Percentiles rank a stretch among this genome's conserved stretches.
Evolutionary conservation across 2,329 filamentous ascomycete genomes (phyloP).

Genomic region (Purpureocillium takamizusanense): DNA sequence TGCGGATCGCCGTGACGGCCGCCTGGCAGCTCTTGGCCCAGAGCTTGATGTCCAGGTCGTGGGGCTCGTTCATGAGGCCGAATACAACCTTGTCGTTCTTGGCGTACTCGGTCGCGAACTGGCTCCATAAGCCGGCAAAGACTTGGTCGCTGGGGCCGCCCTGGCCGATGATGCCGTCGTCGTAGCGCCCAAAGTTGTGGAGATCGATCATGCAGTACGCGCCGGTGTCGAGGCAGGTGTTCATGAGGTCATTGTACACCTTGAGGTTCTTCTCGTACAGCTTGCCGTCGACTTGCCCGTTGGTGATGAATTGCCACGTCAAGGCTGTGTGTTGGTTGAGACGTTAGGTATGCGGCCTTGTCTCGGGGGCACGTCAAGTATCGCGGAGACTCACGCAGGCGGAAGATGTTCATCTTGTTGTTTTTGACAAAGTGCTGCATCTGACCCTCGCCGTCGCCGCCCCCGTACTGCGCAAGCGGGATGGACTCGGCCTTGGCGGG

Average conservation of each 20-base stretch:
- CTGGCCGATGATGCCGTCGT: constrained; percentile 55
- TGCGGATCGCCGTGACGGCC: constrained; percentile 56
- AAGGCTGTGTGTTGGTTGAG: constrained; percentile 19
- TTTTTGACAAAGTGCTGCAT: constrained; percentile 48
- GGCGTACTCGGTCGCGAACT: constrained; percentile 50
- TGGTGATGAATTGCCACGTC: constrained; percentile 50
- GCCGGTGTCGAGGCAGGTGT: constrained; percentile 46
- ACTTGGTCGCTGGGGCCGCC: constrained; percentile 51
- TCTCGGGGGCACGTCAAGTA: background rate
- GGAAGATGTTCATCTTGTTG: constrained; percentile 44
- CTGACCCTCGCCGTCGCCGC: constrained; percentile 34
- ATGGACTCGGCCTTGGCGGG: constrained; percentile 24
- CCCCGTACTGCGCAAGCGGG: constrained; percentile 20
- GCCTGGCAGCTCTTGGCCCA: constrained; percentile 55
- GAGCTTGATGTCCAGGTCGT: constrained; percentile 43
- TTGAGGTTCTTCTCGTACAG: constrained; percentile 38
- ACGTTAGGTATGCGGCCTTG: background rate
- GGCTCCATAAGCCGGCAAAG: constrained; percentile 49
- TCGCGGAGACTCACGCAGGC: constrained; percentile 28
- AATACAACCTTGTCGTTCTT: constrained; percentile 44
- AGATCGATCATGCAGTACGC: constrained; percentile 52
- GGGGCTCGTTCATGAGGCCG: constrained; percentile 63
- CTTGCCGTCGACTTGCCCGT: constrained; percentile 37
- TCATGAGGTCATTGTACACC: constrained; percentile 45
- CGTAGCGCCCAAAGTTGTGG: constrained; percentile 52